A percentile compares a stretch with the other conserved stretches of the same genome.
phyloP scores from a whole-genome alignment of 2,329 filamentous ascomycete species.

The Taxawa tesnikishii region DNA sequence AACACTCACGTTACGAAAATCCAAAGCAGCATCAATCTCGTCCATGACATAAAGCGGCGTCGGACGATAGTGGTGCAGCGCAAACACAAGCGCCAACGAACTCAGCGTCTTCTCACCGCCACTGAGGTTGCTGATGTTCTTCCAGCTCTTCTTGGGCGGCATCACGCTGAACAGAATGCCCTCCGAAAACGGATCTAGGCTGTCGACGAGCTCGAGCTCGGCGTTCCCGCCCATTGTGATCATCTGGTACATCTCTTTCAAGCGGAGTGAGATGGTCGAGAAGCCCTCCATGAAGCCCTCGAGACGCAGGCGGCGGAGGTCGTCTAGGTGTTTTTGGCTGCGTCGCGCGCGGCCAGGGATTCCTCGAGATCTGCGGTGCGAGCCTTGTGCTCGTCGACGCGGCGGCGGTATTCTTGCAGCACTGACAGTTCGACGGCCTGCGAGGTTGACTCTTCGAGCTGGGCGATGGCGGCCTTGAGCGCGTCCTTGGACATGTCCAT shows the following conservation, averaged over 20 bases:
- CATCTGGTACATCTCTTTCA: constrained; percentile 99
- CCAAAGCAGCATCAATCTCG: constrained; percentile 94
- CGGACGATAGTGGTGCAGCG: constrained; percentile 93
- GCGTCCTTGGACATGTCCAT: constrained; percentile 49
- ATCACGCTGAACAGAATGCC: constrained; percentile 96
- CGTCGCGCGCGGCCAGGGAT: constrained; percentile 67
- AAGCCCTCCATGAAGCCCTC: constrained; percentile 99
- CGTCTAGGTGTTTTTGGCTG: constrained; percentile 84
- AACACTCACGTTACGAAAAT: constrained; percentile 84
- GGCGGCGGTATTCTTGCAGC: constrained; percentile 74
- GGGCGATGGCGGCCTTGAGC: constrained; percentile 52
- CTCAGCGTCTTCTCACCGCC: constrained; percentile 96
- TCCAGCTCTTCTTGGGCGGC: constrained; percentile 99
- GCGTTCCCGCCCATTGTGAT: constrained; percentile 99
- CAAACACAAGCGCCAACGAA: constrained; percentile 91
- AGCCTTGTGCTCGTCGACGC: constrained; percentile 69
- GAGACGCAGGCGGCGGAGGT: constrained; percentile 75
- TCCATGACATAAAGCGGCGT: constrained; percentile 99
- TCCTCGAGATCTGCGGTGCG: constrained; percentile 74
- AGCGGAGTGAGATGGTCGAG: constrained; percentile 76
- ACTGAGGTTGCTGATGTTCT: constrained; percentile 92
- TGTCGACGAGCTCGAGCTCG: constrained; percentile 92
- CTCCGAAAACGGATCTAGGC: constrained; percentile 89
- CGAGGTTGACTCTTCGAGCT: constrained; percentile 63
- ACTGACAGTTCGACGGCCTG: constrained; percentile 85